Base-by-base conservation (phyloP, 352 stramenopile genomes). In the Pythium scleroteichum region DNA sequence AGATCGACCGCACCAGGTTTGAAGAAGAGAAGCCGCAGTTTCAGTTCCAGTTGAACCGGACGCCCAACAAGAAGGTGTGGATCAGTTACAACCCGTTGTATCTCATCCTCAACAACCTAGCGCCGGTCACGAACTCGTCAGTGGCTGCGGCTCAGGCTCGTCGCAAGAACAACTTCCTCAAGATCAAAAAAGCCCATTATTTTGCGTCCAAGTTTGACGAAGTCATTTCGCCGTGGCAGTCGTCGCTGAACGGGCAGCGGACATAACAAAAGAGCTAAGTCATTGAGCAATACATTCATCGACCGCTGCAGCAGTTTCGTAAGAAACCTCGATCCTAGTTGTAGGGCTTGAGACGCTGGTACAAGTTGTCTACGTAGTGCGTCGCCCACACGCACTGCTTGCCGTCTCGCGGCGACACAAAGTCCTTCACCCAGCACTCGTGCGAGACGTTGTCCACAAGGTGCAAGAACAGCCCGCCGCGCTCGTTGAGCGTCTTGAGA, bases 181-280 rank as follows among this genome's bases (percentile, higher is more conserved):
- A 48, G 38, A 23, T 68, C 27, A 46, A 52, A 22, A 45, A 61
- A 5, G 73, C 67, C 0, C 69, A 82, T 45, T 82, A 74, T 53
- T 77, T 85, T 32, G 66, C 49, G 0, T 72, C 71, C 0, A 46
- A 61, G 19, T 58, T 64, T n/a, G 76, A 82, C 49, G 69, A 69
- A 16, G 52, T 72, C 5, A 64, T 79, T 29, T 64, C 71, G 17
- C 76, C 76, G 8, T 82, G 71, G 68, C 73, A 85, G 51, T 67
- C 58, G 22, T 56, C 53, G 0, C 39, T 79, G 5, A 27, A 75
- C 13, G 64, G 69, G 8, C 64, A 64, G 22, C n/a, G n/a, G n/a
- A n/a, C n/a, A n/a, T n/a, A n/a, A n/a, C n/a, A n/a, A n/a, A n/a
- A n/a, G n/a, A n/a, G n/a, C n/a, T n/a, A n/a, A n/a, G n/a, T n/a